Conservation (phyloP, 192 early-diverging fungal genomes). For the Spizellomyces punctatus region DNA sequence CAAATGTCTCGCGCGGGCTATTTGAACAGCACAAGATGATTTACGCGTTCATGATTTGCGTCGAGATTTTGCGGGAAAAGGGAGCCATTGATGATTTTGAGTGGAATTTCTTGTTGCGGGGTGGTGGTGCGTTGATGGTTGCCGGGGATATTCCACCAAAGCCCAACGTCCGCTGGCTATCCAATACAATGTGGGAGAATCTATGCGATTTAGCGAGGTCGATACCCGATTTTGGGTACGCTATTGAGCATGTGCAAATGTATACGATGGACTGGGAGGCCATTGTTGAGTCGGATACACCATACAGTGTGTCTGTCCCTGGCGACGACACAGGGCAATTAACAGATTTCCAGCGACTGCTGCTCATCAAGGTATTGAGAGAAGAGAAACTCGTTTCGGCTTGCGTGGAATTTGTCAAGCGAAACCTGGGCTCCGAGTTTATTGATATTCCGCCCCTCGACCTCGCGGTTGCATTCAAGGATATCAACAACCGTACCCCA, state of each 20-base stretch:
- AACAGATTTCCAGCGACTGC: constrained; percentile 53
- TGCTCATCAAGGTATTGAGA: constrained; percentile 59
- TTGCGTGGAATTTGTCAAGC: constrained; percentile 56
- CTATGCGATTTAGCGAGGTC: constrained; percentile 48
- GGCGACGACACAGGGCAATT: constrained; percentile 36
- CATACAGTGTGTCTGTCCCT: constrained; percentile 40
- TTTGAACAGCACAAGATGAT: constrained; percentile 66
- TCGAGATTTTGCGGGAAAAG: constrained; percentile 54
- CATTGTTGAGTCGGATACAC: constrained; percentile 48
- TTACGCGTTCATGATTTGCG: constrained; percentile 64
- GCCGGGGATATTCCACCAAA: constrained; percentile 42
- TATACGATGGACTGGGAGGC: constrained; percentile 55
- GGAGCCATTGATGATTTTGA: constrained; percentile 45
- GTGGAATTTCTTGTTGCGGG: constrained; percentile 66
- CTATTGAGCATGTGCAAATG: constrained; percentile 48
- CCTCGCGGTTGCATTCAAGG: constrained; percentile 57
- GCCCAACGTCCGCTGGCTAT: constrained; percentile 48
- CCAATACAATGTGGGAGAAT: constrained; percentile 57
- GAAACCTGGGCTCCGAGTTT: constrained; percentile 56
- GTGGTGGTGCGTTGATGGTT: constrained; percentile 36
- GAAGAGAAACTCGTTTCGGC: constrained; percentile 60
- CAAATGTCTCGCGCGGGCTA: constrained; percentile 59
- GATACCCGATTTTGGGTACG: constrained; percentile 44
- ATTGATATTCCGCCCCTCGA: constrained; percentile 63
- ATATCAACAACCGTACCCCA: constrained; percentile 49